A percentile compares a stretch with the other conserved stretches of the same genome.
These are phyloP conservation scores for Pythium oligandrum DNA, from an alignment of 352 stramenopile species.

Conservation along the genomic window DNA sequence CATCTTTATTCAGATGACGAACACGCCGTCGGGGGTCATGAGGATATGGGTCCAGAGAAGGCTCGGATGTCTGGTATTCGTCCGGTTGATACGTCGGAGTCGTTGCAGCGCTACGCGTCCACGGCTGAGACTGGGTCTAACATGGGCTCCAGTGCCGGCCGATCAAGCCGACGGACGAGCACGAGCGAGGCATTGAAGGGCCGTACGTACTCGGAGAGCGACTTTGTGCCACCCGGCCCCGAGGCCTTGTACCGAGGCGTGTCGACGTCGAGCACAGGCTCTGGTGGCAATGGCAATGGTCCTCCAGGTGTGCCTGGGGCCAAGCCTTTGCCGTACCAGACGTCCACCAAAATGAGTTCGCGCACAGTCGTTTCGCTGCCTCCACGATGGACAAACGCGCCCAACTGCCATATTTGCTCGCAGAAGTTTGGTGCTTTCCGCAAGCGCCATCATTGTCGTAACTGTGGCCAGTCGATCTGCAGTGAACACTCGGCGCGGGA, in stretches of 20 bases:
- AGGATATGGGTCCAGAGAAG: conserved; percentile 2
- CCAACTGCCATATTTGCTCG: conserved; percentile 81
- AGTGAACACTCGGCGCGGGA: conserved; percentile 79
- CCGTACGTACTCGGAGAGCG: conserved; percentile 63
- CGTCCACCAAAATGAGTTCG: conserved; percentile 28
- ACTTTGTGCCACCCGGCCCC: conserved; percentile 24
- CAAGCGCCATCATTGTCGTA: conserved; percentile 85
- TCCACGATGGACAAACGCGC: conserved; percentile 78
- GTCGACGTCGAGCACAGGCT: conserved; percentile 21
- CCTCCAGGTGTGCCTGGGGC: conserved; percentile 1
- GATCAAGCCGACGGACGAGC: conserved; percentile 22
- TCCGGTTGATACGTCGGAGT: conserved; percentile 6
- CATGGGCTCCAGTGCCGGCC: background rate
- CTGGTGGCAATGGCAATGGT: conserved; percentile 2
- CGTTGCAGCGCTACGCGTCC: conserved; percentile 1
- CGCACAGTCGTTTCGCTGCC: conserved; percentile 55
- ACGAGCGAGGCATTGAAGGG: conserved; percentile 41
- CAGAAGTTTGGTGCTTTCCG: conserved; percentile 76
- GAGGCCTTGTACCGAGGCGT: conserved; percentile 14
- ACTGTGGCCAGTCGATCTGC: conserved; percentile 85
- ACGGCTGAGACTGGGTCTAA: background rate
- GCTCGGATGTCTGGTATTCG: conserved; percentile 6
- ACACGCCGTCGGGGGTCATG: background rate
- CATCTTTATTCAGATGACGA: conserved; percentile 45
- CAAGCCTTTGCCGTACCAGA: conserved; percentile 35